Conservation (phyloP, 202 grass and related monocot genomes). For the Brachypodium distachyon region DNA sequence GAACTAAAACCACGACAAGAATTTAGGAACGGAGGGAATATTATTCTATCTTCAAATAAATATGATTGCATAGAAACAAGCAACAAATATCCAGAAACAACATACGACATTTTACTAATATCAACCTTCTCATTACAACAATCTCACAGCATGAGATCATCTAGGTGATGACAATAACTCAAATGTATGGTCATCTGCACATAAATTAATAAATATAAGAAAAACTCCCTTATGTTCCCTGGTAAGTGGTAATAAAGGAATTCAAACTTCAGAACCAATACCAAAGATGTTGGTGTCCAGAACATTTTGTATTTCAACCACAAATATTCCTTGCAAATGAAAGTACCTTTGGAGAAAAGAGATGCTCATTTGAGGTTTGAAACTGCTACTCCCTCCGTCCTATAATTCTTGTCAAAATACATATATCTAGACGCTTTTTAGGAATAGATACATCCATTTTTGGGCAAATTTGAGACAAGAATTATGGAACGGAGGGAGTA, state of each 20-base stretch:
- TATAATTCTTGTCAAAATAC: no score
- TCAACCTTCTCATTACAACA: neutral
- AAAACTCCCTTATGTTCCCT: neutral
- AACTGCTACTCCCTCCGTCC: no score
- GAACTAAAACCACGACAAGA: no score
- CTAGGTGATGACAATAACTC: neutral
- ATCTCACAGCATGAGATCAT: neutral
- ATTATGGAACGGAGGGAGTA: no score
- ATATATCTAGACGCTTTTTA: no score
- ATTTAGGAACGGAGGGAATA: no score
- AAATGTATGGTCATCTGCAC: neutral
- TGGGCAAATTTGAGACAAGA: no score
- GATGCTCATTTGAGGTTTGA: neutral
- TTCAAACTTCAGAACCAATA: neutral
- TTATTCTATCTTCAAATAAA: neutral
- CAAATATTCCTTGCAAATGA: neutral
- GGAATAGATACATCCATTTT: no score
- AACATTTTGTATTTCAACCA: no score
- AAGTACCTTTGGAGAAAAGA: neutral
- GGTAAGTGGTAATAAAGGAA: neutral
- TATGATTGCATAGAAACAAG: neutral
- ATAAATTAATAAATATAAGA: neutral
- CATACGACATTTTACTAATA: neutral
- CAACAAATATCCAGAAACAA: neutral
- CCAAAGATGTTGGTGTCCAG: neutral